Conservation (phyloP, 208 protist genomes). For the Leishmania tarentolae region DNA sequence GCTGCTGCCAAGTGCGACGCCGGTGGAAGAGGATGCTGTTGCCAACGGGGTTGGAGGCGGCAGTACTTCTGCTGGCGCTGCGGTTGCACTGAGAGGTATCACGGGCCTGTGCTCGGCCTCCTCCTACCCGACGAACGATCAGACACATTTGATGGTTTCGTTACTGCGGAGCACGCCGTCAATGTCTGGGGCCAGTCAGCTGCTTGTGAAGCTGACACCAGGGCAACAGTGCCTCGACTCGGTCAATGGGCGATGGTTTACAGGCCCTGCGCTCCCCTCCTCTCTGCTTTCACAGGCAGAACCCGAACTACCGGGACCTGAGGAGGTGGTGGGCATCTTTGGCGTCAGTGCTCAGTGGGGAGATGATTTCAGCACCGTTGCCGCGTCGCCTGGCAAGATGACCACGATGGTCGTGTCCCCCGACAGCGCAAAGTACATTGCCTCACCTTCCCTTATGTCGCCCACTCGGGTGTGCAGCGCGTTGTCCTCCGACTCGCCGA, state of each 20-base stretch:
- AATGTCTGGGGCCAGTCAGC: not conserved
- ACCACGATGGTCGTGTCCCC: conserved; percentile 7
- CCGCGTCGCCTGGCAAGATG: not conserved
- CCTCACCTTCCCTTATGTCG: conserved; percentile 6
- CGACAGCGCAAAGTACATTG: conserved; percentile 9
- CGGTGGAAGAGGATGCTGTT: not conserved
- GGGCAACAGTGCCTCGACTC: not conserved
- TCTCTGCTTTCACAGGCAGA: not conserved
- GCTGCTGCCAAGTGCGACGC: not conserved
- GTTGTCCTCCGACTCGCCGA: not conserved
- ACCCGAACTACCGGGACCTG: not conserved
- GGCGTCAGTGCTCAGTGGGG: not conserved
- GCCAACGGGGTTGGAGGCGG: not conserved
- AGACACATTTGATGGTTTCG: not conserved
- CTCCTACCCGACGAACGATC: not conserved
- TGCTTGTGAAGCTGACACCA: not conserved
- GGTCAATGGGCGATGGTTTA: not conserved
- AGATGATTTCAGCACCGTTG: not conserved
- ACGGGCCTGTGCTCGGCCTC: not conserved
- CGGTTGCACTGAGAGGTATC: not conserved
- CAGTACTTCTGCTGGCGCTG: not conserved
- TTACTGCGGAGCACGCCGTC: conserved; percentile 2
- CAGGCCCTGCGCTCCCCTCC: not conserved
- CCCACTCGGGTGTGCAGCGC: not conserved
- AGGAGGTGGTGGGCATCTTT: not conserved